These are phyloP conservation scores for Boehmeria nivea DNA, from an alignment of 306 rosid species.

Conservation along the genomic window DNA sequence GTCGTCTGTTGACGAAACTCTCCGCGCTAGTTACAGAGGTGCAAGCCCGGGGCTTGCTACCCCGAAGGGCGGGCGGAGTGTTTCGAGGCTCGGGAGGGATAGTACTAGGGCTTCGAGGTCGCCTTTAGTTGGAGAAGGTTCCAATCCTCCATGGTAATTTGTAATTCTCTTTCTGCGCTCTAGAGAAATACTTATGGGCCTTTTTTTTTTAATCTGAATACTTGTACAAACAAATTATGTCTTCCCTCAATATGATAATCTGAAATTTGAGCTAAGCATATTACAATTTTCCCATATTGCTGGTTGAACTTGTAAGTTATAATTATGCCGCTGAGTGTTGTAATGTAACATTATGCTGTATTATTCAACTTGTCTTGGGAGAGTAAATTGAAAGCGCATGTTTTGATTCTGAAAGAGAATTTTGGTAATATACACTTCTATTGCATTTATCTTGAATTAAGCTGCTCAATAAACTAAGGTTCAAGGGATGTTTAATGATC, in stretches of 20 bases:
- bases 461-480: no score
- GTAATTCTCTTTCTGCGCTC: constrained; percentile 22
- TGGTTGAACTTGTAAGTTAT: not conserved
- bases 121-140: constrained; percentile 75
- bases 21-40: constrained; percentile 94
- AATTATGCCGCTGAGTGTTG: no score
- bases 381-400: no score
- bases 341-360: no score
- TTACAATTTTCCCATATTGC: not conserved
- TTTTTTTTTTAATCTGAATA: not conserved
- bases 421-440: no score
- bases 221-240: not conserved
- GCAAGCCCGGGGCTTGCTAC: constrained; percentile 66
- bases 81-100: constrained; percentile 73
- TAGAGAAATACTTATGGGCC: not conserved
- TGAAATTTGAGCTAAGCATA: not conserved
- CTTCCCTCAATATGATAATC: not conserved
- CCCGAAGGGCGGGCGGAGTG: constrained; percentile 73
- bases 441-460: no score
- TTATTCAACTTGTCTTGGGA: no score
- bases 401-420: no score
- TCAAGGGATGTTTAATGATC: no score
- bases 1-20: constrained; percentile 80
- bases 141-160: constrained; percentile 74
- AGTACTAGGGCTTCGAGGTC: constrained; percentile 67